These are phyloP conservation scores for Rubus parviflorus DNA, from an alignment of 306 rosid species.

Conservation along the genomic window DNA sequence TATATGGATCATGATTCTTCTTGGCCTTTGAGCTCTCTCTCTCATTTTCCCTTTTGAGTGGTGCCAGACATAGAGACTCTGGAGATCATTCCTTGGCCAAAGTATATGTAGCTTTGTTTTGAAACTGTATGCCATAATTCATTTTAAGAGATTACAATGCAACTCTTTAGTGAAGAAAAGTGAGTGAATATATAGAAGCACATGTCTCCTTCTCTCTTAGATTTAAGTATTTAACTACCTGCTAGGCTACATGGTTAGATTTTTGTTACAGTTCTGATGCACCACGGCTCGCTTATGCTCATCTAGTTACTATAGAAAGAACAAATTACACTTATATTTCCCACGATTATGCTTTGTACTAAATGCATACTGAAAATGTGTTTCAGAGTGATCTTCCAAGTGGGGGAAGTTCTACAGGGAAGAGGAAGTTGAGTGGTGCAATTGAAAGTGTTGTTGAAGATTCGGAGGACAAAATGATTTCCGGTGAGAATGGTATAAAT, in stretches of 20 bases:
- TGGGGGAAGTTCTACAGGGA: not conserved
- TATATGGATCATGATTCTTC: too few species aligned
- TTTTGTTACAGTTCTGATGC: not conserved
- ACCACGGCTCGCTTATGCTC: not conserved
- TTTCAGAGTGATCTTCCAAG: not conserved
- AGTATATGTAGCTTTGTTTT: too few species aligned
- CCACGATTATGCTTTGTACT: not conserved
- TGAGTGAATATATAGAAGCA: not conserved
- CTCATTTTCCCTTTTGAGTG: too few species aligned
- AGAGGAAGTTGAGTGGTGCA: slow-evolving; percentile 14
- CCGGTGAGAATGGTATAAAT: not conserved
- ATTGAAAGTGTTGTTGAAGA: not conserved
- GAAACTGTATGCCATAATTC: too few species aligned
- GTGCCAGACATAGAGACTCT: too few species aligned
- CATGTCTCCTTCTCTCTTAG: not conserved
- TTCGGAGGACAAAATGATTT: not conserved
- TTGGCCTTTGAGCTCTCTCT: too few species aligned
- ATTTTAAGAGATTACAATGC: not conserved
- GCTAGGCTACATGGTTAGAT: not conserved
- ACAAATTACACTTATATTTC: not conserved
- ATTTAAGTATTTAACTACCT: not conserved
- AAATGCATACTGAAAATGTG: not conserved
- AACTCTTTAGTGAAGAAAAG: not conserved
- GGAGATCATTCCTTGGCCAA: too few species aligned
- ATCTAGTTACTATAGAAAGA: not conserved